phyloP scores from a whole-genome alignment of 2,329 filamentous ascomycete genomes.

The Aspergillus pseudoterreus region DNA sequence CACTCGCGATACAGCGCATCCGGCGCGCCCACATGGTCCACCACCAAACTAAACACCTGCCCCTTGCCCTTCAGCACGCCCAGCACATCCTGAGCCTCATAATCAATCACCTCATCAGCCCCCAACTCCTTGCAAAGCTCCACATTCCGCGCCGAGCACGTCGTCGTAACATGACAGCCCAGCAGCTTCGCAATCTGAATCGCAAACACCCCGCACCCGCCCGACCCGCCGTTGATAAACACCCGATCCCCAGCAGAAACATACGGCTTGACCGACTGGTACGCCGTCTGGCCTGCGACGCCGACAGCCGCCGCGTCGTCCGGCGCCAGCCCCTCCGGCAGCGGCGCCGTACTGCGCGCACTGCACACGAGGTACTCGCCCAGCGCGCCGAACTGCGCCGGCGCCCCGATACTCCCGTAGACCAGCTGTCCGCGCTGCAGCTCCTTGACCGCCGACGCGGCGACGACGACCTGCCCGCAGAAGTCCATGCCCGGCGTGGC shows the following conservation, averaged over 20 bases:
- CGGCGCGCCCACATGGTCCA: constrained; percentile 57
- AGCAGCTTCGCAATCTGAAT: constrained; percentile 62
- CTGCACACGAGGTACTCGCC: constrained; percentile 41
- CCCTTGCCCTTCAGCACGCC: constrained; percentile 47
- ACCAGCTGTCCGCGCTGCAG: constrained; percentile 43
- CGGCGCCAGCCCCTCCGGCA: constrained; percentile 44
- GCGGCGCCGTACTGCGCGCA: constrained; percentile 27
- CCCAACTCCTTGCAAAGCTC: constrained; percentile 57
- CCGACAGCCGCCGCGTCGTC: constrained; percentile 44
- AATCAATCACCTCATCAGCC: constrained; percentile 63
- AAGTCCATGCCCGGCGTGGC: constrained; percentile 52
- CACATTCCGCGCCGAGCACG: constrained; percentile 57
- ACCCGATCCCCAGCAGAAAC: constrained; percentile 53
- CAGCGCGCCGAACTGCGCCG: constrained; percentile 40
- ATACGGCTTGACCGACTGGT: constrained; percentile 46
- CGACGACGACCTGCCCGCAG: constrained; percentile 42
- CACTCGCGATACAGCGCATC: constrained; percentile 51
- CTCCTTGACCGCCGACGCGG: constrained; percentile 25
- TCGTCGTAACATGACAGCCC: constrained; percentile 57
- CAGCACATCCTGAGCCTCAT: constrained; percentile 49
- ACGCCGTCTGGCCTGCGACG: constrained; percentile 48
- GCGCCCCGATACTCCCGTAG: constrained; percentile 38
- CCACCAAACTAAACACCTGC: constrained; percentile 49
- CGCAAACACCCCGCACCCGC: constrained; percentile 57
- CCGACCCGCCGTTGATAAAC: constrained; percentile 63